phyloP scores from a whole-genome alignment of 306 rosid species.

The Castanea crenata region DNA sequence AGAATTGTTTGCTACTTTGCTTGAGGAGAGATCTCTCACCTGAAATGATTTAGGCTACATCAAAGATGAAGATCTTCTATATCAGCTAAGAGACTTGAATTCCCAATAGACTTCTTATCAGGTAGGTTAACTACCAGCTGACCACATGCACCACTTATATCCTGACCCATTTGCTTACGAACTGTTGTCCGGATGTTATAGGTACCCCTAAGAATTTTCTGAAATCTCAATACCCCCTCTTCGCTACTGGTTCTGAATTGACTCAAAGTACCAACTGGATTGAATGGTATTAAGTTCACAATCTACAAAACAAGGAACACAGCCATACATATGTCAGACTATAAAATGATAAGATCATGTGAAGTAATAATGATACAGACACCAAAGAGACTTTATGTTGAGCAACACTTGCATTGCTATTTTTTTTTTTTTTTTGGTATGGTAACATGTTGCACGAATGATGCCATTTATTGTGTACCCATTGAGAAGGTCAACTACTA shows the following conservation, averaged over 20 bases:
- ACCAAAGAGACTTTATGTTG: no score
- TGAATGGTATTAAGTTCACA: slow-evolving; percentile 93
- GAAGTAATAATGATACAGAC: not conserved
- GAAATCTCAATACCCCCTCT: slow-evolving; percentile 67
- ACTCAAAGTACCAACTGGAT: slow-evolving; percentile 83
- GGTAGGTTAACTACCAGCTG: slow-evolving; percentile 76
- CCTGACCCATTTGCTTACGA: slow-evolving; percentile 94
- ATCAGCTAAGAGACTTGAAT: slow-evolving; percentile 51
- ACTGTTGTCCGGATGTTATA: slow-evolving; percentile 80
- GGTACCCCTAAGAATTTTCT: slow-evolving; percentile 74
- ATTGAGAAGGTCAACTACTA: not conserved
- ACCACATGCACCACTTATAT: slow-evolving; percentile 98
- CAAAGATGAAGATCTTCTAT: slow-evolving; percentile 82
- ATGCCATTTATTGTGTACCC: not conserved
- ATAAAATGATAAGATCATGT: not conserved
- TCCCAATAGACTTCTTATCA: slow-evolving; percentile 46
- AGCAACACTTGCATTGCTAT: not conserved
- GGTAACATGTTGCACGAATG: not conserved
- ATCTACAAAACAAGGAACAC: slow-evolving; percentile 56
- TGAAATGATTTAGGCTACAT: slow-evolving; percentile 23
- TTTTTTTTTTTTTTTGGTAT: no score
- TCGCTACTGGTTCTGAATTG: slow-evolving; percentile 66
- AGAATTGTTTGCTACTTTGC: not conserved
- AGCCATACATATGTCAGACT: not conserved
- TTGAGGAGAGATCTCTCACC: slow-evolving; percentile 8